Evolutionary conservation across 306 rosid species (phyloP).

Genomic region (Malus orientalis): DNA sequence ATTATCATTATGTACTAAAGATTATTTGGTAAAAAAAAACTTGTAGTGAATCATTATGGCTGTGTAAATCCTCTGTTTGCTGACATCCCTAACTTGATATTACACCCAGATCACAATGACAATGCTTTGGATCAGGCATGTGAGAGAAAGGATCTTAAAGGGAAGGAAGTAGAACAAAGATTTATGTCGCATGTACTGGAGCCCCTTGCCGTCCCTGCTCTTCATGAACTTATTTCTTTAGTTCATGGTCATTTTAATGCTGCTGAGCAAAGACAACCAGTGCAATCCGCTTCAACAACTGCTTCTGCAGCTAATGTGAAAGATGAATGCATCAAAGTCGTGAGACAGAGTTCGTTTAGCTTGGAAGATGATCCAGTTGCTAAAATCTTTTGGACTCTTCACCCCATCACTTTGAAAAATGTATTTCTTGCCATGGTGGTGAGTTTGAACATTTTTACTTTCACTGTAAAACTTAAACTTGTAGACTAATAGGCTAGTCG

Average conservation of each 20-base stretch:
- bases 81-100: constrained; percentile 27
- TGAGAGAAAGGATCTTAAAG: constrained; percentile 38
- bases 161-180: constrained; percentile 31
- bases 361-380: constrained; percentile 70
- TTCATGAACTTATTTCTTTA: constrained; percentile 71
- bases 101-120: constrained; percentile 37
- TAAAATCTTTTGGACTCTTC: constrained; percentile 49
- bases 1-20: constrained; percentile 6
- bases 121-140: constrained; percentile 25
- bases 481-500: background rate
- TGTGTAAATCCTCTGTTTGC: background rate
- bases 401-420: constrained; percentile 49
- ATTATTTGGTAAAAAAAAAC: constrained; percentile 1
- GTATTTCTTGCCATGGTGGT: constrained; percentile 83
- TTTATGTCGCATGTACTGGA: constrained; percentile 43
- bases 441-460: constrained; percentile 26
- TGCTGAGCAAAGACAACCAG: constrained; percentile 28
- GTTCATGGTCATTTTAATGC: constrained; percentile 55
- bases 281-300: constrained; percentile 35
- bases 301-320: constrained; percentile 32
- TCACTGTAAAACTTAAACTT: constrained; percentile 11
- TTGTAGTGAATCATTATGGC: background rate
- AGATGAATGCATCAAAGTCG: constrained; percentile 29
- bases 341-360: constrained; percentile 16
- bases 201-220: constrained; percentile 56